phyloP scores from a whole-genome alignment of 805 yeast genomes.

The Yamadazyma endophytica region DNA sequence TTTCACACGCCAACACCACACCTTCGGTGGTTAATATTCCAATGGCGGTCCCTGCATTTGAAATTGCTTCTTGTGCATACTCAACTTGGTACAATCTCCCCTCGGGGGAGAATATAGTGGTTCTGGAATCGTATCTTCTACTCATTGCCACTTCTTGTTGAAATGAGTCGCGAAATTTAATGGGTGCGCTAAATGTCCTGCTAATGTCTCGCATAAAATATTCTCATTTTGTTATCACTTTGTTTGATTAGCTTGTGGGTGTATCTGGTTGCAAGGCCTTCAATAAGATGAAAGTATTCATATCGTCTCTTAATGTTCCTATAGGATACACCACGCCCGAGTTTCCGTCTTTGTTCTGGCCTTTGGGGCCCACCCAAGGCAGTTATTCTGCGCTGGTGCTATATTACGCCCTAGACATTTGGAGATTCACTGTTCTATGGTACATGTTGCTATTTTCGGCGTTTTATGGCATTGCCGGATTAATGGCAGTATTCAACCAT shows the following conservation, averaged over 20 bases:
- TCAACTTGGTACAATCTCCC: constrained; percentile 97
- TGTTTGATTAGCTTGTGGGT: too few species aligned
- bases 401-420: constrained; percentile 68
- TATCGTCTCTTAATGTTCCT: constrained; percentile 54
- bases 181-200: too few species aligned
- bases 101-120: constrained; percentile 98
- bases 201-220: too few species aligned
- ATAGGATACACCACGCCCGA: constrained; percentile 75
- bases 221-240: too few species aligned
- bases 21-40: constrained; percentile 79
- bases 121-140: constrained; percentile 98
- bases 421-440: constrained; percentile 85
- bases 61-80: constrained; percentile 89
- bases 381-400: constrained; percentile 50
- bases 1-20: constrained; percentile 93
- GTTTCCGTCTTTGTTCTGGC: constrained; percentile 83
- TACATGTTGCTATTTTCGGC: constrained; percentile 61
- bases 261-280: too few species aligned
- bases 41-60: constrained; percentile 79
- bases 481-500: constrained; percentile 43
- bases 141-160: constrained; percentile 58
- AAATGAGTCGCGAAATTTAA: too few species aligned
- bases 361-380: constrained; percentile 39
- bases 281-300: constrained; percentile 20
- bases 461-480: constrained; percentile 63